These are phyloP conservation scores for Diaporthe humulicola DNA, from an alignment of 2,329 filamentous ascomycete genomes.

Conservation along the genomic window DNA sequence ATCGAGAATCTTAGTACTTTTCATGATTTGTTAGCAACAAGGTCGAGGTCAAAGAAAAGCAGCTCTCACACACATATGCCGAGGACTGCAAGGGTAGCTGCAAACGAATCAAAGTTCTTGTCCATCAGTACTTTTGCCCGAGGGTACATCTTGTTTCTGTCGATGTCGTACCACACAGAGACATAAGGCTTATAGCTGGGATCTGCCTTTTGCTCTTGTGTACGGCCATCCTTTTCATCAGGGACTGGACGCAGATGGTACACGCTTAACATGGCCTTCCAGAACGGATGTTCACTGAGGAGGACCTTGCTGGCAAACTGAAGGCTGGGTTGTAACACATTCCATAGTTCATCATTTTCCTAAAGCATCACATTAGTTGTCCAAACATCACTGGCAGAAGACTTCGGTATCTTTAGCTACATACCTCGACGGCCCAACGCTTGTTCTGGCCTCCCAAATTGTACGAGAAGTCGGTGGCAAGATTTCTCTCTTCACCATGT, in stretches of 20 bases:
- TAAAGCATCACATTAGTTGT: background rate
- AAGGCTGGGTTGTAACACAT: background rate
- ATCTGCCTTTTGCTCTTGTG: background rate
- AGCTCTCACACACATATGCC: background rate
- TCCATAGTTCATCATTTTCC: background rate
- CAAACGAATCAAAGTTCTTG: background rate
- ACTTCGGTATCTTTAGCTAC: background rate
- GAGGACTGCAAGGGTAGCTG: background rate
- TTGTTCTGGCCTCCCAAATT: background rate
- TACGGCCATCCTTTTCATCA: background rate
- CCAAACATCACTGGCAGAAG: no score
- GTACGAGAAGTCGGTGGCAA: background rate
- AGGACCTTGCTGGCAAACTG: background rate
- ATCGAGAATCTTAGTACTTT: background rate
- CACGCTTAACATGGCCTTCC: conserved; percentile 4
- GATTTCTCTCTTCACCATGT: background rate
- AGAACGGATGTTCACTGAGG: background rate
- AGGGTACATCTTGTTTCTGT: conserved; percentile 1
- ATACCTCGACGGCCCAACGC: background rate
- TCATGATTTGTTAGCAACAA: background rate
- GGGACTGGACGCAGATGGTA: conserved; percentile 5
- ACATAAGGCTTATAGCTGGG: background rate
- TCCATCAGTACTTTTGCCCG: background rate
- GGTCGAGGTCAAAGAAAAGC: no score
- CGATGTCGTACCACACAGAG: conserved; percentile 1